These are phyloP conservation scores for Epichloe brachyelytri DNA, from an alignment of 2,329 filamentous ascomycete genomes.

Conservation along the genomic window DNA sequence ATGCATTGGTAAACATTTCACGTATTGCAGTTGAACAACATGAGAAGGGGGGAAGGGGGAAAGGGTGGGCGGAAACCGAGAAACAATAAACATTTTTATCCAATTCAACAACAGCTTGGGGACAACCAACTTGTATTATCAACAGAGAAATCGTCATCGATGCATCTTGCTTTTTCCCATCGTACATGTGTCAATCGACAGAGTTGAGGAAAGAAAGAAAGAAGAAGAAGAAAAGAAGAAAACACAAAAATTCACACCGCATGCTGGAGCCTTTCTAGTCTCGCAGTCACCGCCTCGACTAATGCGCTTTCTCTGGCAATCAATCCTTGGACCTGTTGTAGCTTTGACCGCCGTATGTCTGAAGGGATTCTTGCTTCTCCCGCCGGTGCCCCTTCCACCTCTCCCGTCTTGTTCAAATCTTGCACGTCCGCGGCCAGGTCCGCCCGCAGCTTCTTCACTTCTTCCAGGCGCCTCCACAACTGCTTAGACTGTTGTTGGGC, in stretches of 20 bases:
- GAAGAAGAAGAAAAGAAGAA: not conserved
- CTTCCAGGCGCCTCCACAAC: constrained; percentile 12
- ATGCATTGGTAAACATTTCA: too few relatives aligned
- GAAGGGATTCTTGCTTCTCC: constrained; percentile 40
- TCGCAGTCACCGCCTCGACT: constrained; percentile 51
- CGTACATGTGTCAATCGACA: too few relatives aligned
- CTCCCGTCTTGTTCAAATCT: constrained; percentile 23
- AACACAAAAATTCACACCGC: constrained; percentile 14
- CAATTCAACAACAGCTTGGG: too few relatives aligned
- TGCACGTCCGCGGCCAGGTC: constrained; percentile 31
- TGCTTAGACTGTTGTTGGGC: not conserved
- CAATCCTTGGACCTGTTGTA: constrained; percentile 49
- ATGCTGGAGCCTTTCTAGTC: constrained; percentile 45
- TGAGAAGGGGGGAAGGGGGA: too few relatives aligned
- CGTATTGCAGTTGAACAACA: too few relatives aligned
- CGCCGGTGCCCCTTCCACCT: constrained; percentile 16
- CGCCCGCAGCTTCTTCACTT: constrained; percentile 39
- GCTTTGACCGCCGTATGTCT: constrained; percentile 48
- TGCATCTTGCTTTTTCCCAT: too few relatives aligned
- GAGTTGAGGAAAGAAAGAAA: too few relatives aligned
- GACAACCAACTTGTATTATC: too few relatives aligned
- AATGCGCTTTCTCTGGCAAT: constrained; percentile 55
- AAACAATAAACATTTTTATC: too few relatives aligned
- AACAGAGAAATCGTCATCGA: too few relatives aligned
- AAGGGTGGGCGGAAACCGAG: too few relatives aligned